Conservation (phyloP, 139 green algal genomes). For the Chlamydomonas sphaeroides region DNA sequence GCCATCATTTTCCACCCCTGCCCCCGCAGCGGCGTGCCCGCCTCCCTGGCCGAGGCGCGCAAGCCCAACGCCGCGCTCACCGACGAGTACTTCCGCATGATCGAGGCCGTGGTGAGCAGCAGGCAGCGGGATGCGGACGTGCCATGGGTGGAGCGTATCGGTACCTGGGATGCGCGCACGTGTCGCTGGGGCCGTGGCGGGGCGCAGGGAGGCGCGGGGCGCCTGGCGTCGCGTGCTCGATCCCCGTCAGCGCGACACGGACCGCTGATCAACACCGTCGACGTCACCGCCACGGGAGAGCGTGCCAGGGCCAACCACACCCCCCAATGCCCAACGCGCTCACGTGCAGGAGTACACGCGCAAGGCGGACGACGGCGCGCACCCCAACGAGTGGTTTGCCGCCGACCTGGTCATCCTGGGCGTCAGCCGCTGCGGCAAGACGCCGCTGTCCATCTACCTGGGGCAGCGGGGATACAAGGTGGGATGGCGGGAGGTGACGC, state of each 20-base stretch:
- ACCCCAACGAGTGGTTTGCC: conserved; percentile 57
- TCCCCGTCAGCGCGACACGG: no score
- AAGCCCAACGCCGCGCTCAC: conserved; percentile 19
- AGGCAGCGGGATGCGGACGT: no score
- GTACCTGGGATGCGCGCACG: no score
- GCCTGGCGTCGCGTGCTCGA: no score
- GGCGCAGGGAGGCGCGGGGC: no score
- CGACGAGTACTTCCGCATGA: conserved; percentile 70
- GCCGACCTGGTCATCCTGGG: conserved; percentile 67
- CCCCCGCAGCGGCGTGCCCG: conserved; percentile 43
- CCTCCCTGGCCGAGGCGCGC: conserved; percentile 8
- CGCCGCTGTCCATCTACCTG: conserved; percentile 71
- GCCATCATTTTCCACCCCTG: no score
- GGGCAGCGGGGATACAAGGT: conserved; percentile 69
- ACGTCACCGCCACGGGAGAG: no score
- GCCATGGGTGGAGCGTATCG: no score
- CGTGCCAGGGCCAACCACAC: no score
- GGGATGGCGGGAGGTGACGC: background rate
- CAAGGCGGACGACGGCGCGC: conserved; percentile 69
- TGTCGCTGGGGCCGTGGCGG: no score
- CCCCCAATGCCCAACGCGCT: no score
- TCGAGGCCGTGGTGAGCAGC: conserved; percentile 60
- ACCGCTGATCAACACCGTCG: no score
- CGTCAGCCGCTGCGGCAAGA: conserved; percentile 67
- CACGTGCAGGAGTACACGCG: conserved; percentile 57